Conservation (phyloP, 352 stramenopile species). For the Phytopythium cucurbitacearum region DNA sequence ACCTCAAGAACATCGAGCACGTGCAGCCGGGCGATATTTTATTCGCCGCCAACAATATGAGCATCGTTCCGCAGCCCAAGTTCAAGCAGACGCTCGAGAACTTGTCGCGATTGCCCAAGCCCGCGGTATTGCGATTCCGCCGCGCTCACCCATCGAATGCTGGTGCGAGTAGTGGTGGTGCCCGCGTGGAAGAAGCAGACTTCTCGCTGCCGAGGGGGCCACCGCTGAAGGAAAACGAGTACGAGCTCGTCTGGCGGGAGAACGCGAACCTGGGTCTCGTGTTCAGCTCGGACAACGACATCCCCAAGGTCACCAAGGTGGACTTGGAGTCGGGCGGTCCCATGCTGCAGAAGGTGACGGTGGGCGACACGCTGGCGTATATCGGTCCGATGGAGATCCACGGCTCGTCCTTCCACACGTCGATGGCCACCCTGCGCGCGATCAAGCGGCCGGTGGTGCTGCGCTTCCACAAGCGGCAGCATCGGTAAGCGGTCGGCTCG, state of each 20-base stretch:
- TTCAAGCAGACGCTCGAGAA: constrained; percentile 80
- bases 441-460: constrained; percentile 81
- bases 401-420: constrained; percentile 77
- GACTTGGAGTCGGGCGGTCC: constrained; percentile 70
- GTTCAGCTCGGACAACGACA: constrained; percentile 75
- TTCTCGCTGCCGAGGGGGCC: constrained; percentile 45
- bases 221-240: constrained; percentile 63
- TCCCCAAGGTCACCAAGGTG: constrained; percentile 81
- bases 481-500: not conserved
- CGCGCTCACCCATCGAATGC: constrained; percentile 31
- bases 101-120: constrained; percentile 64
- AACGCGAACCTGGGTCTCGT: constrained; percentile 81
- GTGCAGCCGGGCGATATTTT: constrained; percentile 64
- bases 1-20: constrained; percentile 75
- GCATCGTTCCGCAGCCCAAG: constrained; percentile 67
- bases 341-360: constrained; percentile 63
- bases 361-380: constrained; percentile 73
- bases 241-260: constrained; percentile 82
- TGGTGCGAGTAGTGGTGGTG: constrained; percentile 7
- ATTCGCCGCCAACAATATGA: constrained; percentile 68
- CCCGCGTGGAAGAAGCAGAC: constrained; percentile 38
- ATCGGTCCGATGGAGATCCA: constrained; percentile 78
- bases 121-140: constrained; percentile 61
- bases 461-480: constrained; percentile 55
- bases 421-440: constrained; percentile 77